Evolutionary conservation across 2,329 filamentous ascomycete genomes (phyloP).

Genomic region (Colletotrichum gigasporum): DNA sequence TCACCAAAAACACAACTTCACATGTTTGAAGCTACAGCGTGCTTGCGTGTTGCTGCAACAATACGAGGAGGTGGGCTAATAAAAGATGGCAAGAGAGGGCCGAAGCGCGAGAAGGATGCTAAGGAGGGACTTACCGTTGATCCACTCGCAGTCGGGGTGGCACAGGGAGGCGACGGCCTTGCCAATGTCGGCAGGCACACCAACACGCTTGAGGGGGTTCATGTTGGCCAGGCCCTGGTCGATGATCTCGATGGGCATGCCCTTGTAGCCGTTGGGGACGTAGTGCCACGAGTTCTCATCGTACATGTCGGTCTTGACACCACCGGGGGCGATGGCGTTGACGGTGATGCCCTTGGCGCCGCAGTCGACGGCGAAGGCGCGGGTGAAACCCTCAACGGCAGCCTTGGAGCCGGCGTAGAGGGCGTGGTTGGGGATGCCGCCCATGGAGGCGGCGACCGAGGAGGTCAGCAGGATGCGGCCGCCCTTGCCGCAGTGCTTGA

Average conservation of each 20-base stretch:
- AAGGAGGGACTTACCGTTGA: conserved; percentile 61
- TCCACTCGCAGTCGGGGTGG: conserved; percentile 69
- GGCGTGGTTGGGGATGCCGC: conserved; percentile 75
- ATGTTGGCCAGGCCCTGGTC: conserved; percentile 63
- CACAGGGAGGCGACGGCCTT: conserved; percentile 65
- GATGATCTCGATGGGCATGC: conserved; percentile 61
- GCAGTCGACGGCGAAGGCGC: conserved; percentile 77
- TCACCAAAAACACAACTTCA: too few species aligned
- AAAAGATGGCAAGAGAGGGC: too few species aligned
- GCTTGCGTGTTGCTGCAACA: too few species aligned
- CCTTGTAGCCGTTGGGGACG: conserved; percentile 63
- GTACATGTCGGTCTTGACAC: conserved; percentile 83
- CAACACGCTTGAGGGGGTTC: conserved; percentile 68
- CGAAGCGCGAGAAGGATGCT: conserved; percentile 41
- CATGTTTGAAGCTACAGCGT: too few species aligned
- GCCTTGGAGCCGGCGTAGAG: conserved; percentile 79
- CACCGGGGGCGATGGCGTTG: conserved; percentile 77
- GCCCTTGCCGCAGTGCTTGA: conserved; percentile 74
- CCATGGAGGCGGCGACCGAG: conserved; percentile 72
- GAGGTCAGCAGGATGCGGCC: conserved; percentile 79
- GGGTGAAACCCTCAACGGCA: conserved; percentile 77
- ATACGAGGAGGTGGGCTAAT: too few species aligned
- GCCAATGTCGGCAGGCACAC: conserved; percentile 66
- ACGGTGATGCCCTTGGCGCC: conserved; percentile 74
- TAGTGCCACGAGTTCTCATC: conserved; percentile 75